Evolutionary conservation across 2,329 filamentous ascomycete genomes (phyloP).

Genomic region (Alternaria alternata): DNA sequence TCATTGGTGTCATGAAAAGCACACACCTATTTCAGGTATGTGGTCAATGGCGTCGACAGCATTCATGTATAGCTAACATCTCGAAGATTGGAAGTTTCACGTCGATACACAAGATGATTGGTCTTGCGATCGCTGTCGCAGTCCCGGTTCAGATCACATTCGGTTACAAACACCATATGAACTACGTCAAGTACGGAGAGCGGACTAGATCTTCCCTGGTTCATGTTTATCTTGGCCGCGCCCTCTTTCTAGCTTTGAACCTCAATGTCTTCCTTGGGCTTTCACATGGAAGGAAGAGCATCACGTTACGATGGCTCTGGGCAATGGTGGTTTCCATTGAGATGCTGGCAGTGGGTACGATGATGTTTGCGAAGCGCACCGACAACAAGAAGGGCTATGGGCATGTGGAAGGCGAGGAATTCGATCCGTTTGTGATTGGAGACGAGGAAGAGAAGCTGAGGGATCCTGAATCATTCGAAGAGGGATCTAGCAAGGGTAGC

Average conservation of each 20-base stretch:
- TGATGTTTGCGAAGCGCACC: not conserved
- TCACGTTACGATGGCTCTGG: not conserved
- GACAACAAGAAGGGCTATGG: not conserved
- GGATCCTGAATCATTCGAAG: not conserved
- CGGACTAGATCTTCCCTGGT: not conserved
- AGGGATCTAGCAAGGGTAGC: not conserved
- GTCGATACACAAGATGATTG: not conserved
- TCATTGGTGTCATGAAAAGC: not conserved
- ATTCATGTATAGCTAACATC: not conserved
- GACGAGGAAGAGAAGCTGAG: not conserved
- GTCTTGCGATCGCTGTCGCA: not conserved
- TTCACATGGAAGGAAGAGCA: not conserved
- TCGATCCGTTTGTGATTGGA: not conserved
- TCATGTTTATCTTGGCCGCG: not conserved
- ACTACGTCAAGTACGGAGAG: not conserved
- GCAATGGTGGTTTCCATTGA: not conserved
- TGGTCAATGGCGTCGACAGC: not conserved
- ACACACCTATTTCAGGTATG: not conserved
- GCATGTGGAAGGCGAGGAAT: not conserved
- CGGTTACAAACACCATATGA: not conserved
- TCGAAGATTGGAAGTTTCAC: not conserved
- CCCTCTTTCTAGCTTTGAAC: not conserved
- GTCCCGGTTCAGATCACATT: not conserved
- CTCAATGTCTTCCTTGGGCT: not conserved
- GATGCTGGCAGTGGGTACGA: not conserved